phyloP scores from a whole-genome alignment of 2,329 filamentous ascomycete species.

The Zasmidium citrigriseum region DNA sequence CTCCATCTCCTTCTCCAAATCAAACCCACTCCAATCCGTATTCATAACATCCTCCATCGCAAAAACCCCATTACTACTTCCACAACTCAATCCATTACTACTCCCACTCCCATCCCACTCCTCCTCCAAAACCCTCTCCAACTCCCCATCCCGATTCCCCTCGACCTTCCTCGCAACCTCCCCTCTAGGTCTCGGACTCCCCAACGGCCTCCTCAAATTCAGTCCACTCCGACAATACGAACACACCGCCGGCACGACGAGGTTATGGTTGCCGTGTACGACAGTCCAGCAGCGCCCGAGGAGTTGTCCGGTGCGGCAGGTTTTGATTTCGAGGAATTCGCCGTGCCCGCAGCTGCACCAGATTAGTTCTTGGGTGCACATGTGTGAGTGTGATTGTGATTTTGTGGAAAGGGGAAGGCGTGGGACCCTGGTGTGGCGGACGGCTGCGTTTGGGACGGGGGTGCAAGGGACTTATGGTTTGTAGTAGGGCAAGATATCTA shows the following conservation, averaged over 20 bases:
- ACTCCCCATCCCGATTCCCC: conserved; percentile 9
- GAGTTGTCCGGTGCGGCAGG: conserved; percentile 20
- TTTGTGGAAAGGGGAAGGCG: neutral
- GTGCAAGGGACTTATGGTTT: neutral
- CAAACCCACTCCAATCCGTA: conserved; percentile 11
- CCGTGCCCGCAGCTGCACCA: conserved; percentile 37
- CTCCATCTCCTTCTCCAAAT: conserved; percentile 5
- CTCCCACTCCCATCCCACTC: neutral
- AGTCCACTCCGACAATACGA: conserved; percentile 32
- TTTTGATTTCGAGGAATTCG: conserved; percentile 33
- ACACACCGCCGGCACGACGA: conserved; percentile 27
- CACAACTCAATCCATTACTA: neutral
- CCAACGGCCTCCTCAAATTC: conserved; percentile 16
- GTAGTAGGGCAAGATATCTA: neutral
- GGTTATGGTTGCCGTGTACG: conserved; percentile 28
- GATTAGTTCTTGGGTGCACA: conserved; percentile 37
- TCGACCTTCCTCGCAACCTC: conserved; percentile 13
- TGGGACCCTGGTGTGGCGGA: neutral
- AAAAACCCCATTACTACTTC: neutral
- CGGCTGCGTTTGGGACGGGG: neutral
- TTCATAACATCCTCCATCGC: conserved; percentile 12
- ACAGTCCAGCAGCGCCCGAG: conserved; percentile 30
- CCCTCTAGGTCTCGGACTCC: conserved; percentile 17
- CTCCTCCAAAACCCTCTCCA: conserved; percentile 11
- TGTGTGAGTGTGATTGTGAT: conserved; percentile 6